Percentiles rank a stretch among this genome's conserved stretches.
Conservation (phyloP, 106 monocot species). For the Amphibolis antarctica region DNA sequence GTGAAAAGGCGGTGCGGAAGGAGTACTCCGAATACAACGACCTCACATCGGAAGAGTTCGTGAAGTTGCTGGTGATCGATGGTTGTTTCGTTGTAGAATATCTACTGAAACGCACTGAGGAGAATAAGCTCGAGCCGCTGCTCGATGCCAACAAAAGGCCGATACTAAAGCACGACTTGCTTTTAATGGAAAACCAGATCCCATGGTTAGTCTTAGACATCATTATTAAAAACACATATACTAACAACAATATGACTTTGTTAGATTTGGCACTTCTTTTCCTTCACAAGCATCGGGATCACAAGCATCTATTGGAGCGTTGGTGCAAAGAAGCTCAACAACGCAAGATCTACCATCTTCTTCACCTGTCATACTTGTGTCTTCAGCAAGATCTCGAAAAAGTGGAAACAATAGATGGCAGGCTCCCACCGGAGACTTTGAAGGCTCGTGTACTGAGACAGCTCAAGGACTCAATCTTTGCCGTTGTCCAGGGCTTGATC, state of each 20-base stretch:
- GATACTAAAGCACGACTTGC: slow-evolving; percentile 5
- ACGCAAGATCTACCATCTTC: background rate
- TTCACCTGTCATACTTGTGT: slow-evolving; percentile 14
- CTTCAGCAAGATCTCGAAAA: no score
- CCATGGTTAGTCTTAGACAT: slow-evolving; percentile 13
- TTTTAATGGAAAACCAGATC: slow-evolving; percentile 26
- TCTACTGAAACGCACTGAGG: background rate
- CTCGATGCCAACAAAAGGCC: background rate
- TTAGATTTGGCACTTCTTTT: background rate
- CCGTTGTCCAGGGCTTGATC: no score
- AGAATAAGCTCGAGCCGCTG: no score
- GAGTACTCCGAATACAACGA: slow-evolving; percentile 3
- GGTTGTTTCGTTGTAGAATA: slow-evolving; percentile 22
- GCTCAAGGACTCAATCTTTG: no score
- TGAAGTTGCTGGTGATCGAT: slow-evolving; percentile 23
- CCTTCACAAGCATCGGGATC: background rate
- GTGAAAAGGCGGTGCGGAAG: background rate
- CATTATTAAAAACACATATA: background rate
- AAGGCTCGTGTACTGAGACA: no score
- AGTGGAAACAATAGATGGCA: no score
- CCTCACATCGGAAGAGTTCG: background rate
- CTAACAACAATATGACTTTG: background rate
- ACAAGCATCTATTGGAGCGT: background rate
- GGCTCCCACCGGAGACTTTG: no score
- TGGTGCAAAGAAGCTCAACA: no score